A percentile compares a stretch with the other conserved stretches of the same genome.
Conservation (phyloP, 2,329 filamentous ascomycete species). For the Aureobasidium mangrovei region DNA sequence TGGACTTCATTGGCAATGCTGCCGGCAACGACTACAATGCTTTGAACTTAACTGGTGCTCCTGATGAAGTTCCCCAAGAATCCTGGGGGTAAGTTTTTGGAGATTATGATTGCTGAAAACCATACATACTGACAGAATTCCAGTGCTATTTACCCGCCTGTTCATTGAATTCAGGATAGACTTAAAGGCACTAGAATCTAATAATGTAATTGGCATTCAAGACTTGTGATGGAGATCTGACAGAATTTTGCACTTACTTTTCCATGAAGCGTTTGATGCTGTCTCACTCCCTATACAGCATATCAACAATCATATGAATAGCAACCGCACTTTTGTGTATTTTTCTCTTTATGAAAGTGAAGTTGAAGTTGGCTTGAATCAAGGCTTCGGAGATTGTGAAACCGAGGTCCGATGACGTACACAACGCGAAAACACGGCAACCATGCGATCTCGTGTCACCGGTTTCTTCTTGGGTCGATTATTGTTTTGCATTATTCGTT, state of each 20-base stretch:
- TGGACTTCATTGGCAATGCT: constrained; percentile 58
- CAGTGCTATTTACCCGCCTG: constrained; percentile 8
- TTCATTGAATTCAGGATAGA: background rate
- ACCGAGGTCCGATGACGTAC: constrained; percentile 8
- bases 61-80: background rate
- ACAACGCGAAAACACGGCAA: background rate
- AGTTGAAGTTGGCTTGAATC: background rate
- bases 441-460: background rate
- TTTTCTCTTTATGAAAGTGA: background rate
- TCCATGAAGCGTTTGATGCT: too few species aligned
- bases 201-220: too few species aligned
- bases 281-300: too few species aligned
- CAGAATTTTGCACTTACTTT: too few species aligned
- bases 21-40: constrained; percentile 59
- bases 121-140: background rate
- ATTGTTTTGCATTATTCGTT: background rate
- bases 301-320: too few species aligned
- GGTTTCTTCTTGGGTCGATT: background rate
- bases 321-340: too few species aligned
- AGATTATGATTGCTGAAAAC: background rate
- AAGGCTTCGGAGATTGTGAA: background rate
- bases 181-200: background rate
- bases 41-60: constrained; percentile 50
- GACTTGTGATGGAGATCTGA: too few species aligned
- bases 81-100: constrained; percentile 2